Evolutionary conservation across 2,329 filamentous ascomycete species (phyloP).

Genomic region (Neophaeococcomyces aloes): DNA sequence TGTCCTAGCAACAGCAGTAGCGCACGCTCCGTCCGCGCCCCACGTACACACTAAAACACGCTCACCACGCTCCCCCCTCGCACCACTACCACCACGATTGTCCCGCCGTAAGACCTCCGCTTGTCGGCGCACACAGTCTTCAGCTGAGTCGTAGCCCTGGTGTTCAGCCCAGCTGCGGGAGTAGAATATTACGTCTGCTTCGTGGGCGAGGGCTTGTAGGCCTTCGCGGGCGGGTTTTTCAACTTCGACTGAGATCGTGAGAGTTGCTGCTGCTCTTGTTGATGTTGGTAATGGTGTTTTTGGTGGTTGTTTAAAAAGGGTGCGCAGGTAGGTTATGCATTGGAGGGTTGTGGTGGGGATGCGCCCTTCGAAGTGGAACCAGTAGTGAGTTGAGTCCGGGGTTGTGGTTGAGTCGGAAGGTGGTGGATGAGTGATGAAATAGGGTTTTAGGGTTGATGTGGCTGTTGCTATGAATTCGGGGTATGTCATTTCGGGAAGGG

Average conservation of each 20-base stretch:
- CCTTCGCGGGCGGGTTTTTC: constrained; percentile 58
- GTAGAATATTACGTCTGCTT: constrained; percentile 64
- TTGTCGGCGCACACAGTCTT: constrained; percentile 43
- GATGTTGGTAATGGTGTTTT: background rate
- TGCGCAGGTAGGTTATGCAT: constrained; percentile 47
- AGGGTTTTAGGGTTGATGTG: no score
- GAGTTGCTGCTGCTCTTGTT: constrained; percentile 31
- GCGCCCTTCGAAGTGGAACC: constrained; percentile 41
- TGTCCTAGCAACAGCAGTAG: constrained; percentile 29
- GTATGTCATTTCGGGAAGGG: constrained; percentile 55
- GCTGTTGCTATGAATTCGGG: constrained; percentile 57
- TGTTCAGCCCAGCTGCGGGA: constrained; percentile 62
- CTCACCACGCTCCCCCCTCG: constrained; percentile 7
- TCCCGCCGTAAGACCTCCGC: constrained; percentile 24
- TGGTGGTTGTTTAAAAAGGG: background rate
- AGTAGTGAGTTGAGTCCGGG: constrained; percentile 72
- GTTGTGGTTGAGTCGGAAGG: no score
- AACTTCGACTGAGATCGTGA: constrained; percentile 57
- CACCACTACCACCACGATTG: constrained; percentile 22
- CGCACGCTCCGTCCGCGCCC: constrained; percentile 46
- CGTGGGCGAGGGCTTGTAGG: constrained; percentile 48
- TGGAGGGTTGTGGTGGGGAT: constrained; percentile 49
- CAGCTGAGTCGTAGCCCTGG: constrained; percentile 37
- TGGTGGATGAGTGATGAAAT: no score
- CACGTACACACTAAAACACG: constrained; percentile 48